Evolutionary conservation across 1,284 basidiomycete genomes (phyloP), one percentile per base, ranked within the genome.

Genomic region (Fomitiporia mediterranea): DNA sequence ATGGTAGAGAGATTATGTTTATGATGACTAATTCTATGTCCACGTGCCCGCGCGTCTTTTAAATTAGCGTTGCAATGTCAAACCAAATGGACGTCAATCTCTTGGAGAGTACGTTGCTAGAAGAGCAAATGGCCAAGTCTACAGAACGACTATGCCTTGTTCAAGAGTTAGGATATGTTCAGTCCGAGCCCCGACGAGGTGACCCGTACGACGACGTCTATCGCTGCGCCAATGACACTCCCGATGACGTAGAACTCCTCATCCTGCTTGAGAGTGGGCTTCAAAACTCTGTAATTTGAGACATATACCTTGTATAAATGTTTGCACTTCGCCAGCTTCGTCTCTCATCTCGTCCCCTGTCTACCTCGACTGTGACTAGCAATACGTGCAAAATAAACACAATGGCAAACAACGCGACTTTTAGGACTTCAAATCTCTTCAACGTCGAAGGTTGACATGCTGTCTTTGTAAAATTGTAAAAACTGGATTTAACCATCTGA

Each of bases 401-500:
- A 17, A 52, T 52, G 51, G 35, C 51, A 11, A 39, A 52, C 17
- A 52, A 52, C 51, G n/a, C 35, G 8, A 27, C 23, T 2, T 43
- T 52, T 28, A 52, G 42, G 38, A 30, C 23, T 42, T n/a, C 51
- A 4, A 52, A 40, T 6, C 39, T 52, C 21, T 52, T 50, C 35
- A 52, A 52, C 21, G 51, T 52, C 25, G 51, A 52, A n/a, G 51
- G 51, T 52, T 25, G 4, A 25, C 27, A 7, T 6, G 6, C 15
- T 15, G 15, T 6, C n/a, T n/a, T n/a, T n/a, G n/a, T n/a, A n/a
- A n/a, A n/a, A n/a, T n/a, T n/a, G n/a, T 39, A 4, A 5, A 25
- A 28, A 25, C 23, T 7, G 19, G 35, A 11, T 27, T 23, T 19
- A n/a, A 11, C 46, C 21, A 15, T 17, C 4, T 13, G 9, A 35